Conservation (phyloP, 148 eudicot genomes). For the Cornus controversa region DNA sequence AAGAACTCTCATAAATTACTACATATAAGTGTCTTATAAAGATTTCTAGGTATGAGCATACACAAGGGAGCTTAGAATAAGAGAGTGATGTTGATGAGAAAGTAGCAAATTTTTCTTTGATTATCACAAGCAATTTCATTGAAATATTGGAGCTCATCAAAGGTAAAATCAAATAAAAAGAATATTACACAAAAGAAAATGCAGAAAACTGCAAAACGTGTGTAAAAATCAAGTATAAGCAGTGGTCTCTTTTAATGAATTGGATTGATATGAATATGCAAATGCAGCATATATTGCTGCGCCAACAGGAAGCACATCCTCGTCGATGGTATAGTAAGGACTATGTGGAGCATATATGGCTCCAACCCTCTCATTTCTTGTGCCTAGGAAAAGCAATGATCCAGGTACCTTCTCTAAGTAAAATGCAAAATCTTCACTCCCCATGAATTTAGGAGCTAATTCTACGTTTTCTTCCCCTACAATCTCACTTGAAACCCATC, state of each 20-base stretch:
- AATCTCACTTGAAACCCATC: constrained; percentile 20
- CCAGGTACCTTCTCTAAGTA: constrained; percentile 39
- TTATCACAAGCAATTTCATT: too few relatives aligned
- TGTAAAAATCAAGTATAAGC: too few relatives aligned
- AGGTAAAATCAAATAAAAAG: too few relatives aligned
- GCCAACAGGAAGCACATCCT: constrained; percentile 42
- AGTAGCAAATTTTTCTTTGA: too few relatives aligned
- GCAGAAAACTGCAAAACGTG: too few relatives aligned
- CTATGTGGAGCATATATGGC: constrained; percentile 34
- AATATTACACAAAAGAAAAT: too few relatives aligned
- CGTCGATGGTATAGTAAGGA: constrained; percentile 40
- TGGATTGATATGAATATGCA: constrained; percentile 32
- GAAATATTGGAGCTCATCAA: too few relatives aligned
- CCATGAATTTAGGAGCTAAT: constrained; percentile 33
- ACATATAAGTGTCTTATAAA: too few relatives aligned
- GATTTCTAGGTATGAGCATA: too few relatives aligned
- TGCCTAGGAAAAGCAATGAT: constrained; percentile 35
- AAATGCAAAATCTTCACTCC: constrained; percentile 53
- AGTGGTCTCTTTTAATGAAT: background rate
- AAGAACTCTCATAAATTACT: too few relatives aligned
- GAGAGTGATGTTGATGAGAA: too few relatives aligned
- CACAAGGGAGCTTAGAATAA: too few relatives aligned
- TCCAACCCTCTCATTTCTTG: constrained; percentile 33
- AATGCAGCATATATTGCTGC: constrained; percentile 46
- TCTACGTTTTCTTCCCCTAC: constrained; percentile 31